Base-by-base conservation (phyloP, 352 stramenopile species). In the Blastocystis sp. region DNA sequence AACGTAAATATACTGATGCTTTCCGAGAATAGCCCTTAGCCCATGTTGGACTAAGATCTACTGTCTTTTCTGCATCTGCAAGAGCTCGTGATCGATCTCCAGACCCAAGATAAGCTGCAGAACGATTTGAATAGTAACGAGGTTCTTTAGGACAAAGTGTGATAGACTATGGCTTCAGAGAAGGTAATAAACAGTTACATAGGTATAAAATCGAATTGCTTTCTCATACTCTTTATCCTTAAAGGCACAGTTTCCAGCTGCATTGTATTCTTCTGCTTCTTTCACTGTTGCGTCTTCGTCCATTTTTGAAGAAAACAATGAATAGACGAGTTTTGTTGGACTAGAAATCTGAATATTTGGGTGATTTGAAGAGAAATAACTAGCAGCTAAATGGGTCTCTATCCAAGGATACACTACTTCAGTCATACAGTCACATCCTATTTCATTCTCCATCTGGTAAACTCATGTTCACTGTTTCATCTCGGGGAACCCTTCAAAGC, bases 261-360 rank as follows among this genome's bases (percentile, higher is more conserved):
- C 91, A 91, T 96, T 96, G 91, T 95, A 96, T 64, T 90, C 90
- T 64, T 95, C 94, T 76, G 94, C 94, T 90, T 95, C 93, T 79
- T 91, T 92, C 50, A 90, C 91, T 68, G 92, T 92, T 62, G 87
- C 70, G 43, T 63, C 73, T 56, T 89, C 87, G 20, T 79, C 75
- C 73, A 85, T 85, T 24, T 16, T 26, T 37, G 41, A 56, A 53
- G 66, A 78, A 39, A 78, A 18, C 16, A 62, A 54, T 53, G 39
- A 55, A 56, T 78, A 50, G 65, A 59, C 11, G 20, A 59, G 50
- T 34, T 34, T 34, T 34, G 30, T 34, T 34, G 30, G 1, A 34
- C 30, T 34, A 34, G 30, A 34, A 34, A 34, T 34, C 30, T 34
- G 30, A 34, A 1, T 34, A 34, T 34, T 34, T 34, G 30, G 30